Conservation (phyloP, 2,329 filamentous ascomycete genomes). For the Pyricularia grisea region DNA sequence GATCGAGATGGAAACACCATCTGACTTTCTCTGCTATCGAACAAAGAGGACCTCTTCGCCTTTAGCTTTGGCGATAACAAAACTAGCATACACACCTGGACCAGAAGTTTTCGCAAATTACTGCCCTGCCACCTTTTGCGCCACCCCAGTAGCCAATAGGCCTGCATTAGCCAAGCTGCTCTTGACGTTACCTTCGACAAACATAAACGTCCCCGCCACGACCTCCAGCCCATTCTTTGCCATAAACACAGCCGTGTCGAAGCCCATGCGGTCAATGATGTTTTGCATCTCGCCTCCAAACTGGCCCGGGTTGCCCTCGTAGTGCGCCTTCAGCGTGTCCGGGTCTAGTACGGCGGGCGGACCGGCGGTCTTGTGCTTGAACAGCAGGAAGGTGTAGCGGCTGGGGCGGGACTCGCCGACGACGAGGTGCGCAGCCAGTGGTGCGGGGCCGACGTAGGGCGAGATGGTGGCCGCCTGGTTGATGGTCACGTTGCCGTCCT, state of each 20-base stretch:
- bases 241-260: neutral
- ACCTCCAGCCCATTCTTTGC: neutral
- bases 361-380: neutral
- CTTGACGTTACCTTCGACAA: slow-evolving; percentile 1
- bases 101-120: neutral
- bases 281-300: neutral
- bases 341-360: neutral
- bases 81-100: too few relatives aligned
- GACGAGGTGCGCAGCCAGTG: neutral
- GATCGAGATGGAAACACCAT: too few relatives aligned
- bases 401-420: neutral
- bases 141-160: neutral
- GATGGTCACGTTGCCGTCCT: neutral
- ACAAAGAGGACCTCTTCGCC: too few relatives aligned
- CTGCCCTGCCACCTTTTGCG: neutral
- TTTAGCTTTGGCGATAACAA: too few relatives aligned
- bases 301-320: neutral
- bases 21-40: too few relatives aligned
- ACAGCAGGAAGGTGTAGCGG: neutral
- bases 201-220: neutral
- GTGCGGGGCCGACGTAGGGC: neutral
- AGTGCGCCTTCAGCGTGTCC: neutral
- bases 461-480: neutral
- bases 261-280: neutral
- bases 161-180: neutral